Evolutionary conservation across 75 land plant genomes (phyloP).

Genomic region (Isoetes taiwanensis): DNA sequence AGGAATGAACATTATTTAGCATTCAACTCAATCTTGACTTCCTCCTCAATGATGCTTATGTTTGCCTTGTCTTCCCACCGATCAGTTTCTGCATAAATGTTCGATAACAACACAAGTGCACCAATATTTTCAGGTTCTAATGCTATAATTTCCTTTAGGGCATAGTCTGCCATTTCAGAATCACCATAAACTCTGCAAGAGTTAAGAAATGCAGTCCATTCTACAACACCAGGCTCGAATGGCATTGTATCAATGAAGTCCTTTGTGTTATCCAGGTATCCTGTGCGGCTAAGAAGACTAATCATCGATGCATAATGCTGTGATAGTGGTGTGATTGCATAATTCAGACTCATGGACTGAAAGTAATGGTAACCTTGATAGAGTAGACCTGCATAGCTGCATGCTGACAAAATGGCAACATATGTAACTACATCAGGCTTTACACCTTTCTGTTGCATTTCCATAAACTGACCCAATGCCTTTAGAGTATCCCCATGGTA

Average conservation of each 20-base stretch:
- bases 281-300: slow-evolving; percentile 5
- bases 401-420: slow-evolving; percentile 5
- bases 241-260: slow-evolving; percentile 5
- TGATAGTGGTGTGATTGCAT: too few relatives aligned
- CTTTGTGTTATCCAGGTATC: slow-evolving; percentile 2
- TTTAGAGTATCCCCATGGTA: slow-evolving; percentile 12
- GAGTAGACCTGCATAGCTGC: slow-evolving; percentile 14
- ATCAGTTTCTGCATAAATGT: too few relatives aligned
- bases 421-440: slow-evolving; percentile 18
- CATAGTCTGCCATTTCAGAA: slow-evolving; percentile 1
- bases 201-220: background rate
- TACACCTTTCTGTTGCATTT: slow-evolving; percentile 11
- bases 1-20: too few relatives aligned
- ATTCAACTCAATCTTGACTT: too few relatives aligned
- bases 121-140: too few relatives aligned
- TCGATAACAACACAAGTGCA: too few relatives aligned
- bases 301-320: slow-evolving; percentile 1
- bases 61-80: too few relatives aligned
- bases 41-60: too few relatives aligned
- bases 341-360: background rate
- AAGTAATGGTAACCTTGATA: slow-evolving; percentile 10
- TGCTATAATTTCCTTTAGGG: too few relatives aligned
- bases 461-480: slow-evolving; percentile 13
- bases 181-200: background rate
- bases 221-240: background rate